phyloP scores from a whole-genome alignment of 2,329 filamentous ascomycete genomes.

The Scedosporium aurantiacum region DNA sequence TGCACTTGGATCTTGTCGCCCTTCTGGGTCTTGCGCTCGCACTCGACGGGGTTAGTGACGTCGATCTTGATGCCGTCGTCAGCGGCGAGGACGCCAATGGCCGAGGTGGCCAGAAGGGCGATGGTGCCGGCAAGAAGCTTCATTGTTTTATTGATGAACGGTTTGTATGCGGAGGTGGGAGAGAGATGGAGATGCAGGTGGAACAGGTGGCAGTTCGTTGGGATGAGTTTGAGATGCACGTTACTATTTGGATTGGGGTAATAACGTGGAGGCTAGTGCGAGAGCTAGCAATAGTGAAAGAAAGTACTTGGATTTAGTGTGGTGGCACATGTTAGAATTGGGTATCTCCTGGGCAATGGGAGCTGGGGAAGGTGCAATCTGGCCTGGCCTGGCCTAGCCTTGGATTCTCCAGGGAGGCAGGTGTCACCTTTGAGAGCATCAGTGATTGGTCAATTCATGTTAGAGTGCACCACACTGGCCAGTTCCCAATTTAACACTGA shows the following conservation, averaged over 20 bases:
- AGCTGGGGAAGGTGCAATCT: neutral
- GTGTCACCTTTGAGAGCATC: neutral
- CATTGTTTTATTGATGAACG: conserved; percentile 26
- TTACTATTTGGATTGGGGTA: neutral
- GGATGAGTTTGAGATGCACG: neutral
- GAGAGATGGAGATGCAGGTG: neutral
- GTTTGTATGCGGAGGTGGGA: neutral
- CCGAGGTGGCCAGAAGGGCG: conserved; percentile 39
- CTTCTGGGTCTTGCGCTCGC: conserved; percentile 62
- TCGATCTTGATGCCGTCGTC: conserved; percentile 61
- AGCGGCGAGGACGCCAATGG: conserved; percentile 38
- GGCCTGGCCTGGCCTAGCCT: no score
- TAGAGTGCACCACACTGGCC: no score
- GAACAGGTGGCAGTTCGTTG: neutral
- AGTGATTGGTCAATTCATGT: neutral
- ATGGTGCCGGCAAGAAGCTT: conserved; percentile 34
- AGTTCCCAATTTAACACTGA: no score
- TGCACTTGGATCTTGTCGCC: conserved; percentile 80
- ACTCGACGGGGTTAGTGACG: conserved; percentile 61
- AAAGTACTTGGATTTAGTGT: neutral
- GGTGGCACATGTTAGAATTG: neutral
- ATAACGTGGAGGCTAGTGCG: neutral
- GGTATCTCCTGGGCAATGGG: neutral
- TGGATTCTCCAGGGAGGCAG: neutral
- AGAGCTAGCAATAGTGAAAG: neutral